Percentiles rank a stretch among this genome's conserved stretches.
phyloP scores from a whole-genome alignment of 352 stramenopile species.

The Achlya hypogyna region DNA sequence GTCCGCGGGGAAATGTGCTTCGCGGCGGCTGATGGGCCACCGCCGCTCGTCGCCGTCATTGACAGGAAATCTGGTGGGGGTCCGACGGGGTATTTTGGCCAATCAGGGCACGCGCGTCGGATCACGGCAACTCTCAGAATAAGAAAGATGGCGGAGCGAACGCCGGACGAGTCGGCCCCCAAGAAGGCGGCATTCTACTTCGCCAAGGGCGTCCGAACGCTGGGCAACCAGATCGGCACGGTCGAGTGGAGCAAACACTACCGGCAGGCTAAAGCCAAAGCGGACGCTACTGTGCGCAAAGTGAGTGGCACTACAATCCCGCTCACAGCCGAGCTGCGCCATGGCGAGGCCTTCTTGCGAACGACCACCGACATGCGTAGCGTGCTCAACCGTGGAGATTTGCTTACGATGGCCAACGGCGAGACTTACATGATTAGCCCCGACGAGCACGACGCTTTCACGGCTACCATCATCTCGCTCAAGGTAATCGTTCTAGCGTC shows the following conservation, averaged over 20 bases:
- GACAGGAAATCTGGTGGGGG: too few species aligned
- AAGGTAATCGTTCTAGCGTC: not conserved
- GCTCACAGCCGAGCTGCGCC: conserved; percentile 9
- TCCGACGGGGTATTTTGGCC: too few species aligned
- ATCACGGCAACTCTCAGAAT: too few species aligned
- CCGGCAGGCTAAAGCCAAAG: conserved; percentile 14
- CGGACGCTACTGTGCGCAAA: conserved; percentile 15
- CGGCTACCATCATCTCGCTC: conserved; percentile 12
- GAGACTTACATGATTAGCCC: conserved; percentile 11
- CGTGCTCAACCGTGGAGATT: conserved; percentile 11
- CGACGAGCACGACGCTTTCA: conserved; percentile 13
- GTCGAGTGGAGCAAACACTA: conserved; percentile 1
- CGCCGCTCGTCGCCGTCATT: too few species aligned
- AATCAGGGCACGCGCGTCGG: too few species aligned
- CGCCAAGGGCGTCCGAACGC: not conserved
- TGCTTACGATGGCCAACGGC: conserved; percentile 17
- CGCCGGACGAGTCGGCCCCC: not conserved
- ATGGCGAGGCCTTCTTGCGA: conserved; percentile 12
- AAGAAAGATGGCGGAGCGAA: not conserved
- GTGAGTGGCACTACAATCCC: conserved; percentile 16
- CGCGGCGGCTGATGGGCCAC: too few species aligned
- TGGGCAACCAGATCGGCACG: not conserved
- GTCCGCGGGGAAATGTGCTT: too few species aligned
- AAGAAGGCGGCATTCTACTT: conserved; percentile 5
- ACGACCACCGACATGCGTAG: conserved; percentile 15